Percentiles rank a stretch among this genome's conserved stretches.
These are phyloP conservation scores for Glebionis coronaria DNA, from an alignment of 129 eudicot genomes.

Conservation along the genomic window DNA sequence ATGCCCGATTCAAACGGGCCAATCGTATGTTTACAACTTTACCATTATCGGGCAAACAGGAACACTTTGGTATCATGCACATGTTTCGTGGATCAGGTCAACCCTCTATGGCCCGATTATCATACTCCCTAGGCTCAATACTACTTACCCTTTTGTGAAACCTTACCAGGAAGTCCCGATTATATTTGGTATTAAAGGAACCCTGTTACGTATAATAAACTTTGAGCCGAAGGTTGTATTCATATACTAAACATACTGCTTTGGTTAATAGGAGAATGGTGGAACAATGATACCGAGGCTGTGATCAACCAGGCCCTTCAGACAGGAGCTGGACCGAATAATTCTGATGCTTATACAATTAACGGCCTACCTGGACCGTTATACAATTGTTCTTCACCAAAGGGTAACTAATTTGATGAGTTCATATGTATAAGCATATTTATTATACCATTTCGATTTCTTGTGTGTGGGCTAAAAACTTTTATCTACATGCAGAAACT, in stretches of 20 bases:
- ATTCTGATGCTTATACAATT: slow-evolving; percentile 72
- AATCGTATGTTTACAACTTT: slow-evolving; percentile 50
- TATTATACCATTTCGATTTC: background rate
- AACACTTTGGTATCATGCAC: slow-evolving; percentile 57
- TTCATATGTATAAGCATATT: no score
- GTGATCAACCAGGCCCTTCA: slow-evolving; percentile 74
- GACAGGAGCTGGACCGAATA: slow-evolving; percentile 72
- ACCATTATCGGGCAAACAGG: slow-evolving; percentile 54
- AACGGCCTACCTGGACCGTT: slow-evolving; percentile 69
- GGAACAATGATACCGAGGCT: slow-evolving; percentile 64
- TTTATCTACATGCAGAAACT: slow-evolving; percentile 29
- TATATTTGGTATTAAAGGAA: slow-evolving; percentile 32
- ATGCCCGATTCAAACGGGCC: slow-evolving; percentile 53
- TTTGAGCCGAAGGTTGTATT: background rate
- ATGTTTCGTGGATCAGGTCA: slow-evolving; percentile 48
- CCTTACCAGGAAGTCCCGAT: slow-evolving; percentile 53
- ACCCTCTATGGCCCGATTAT: slow-evolving; percentile 51
- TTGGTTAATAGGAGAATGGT: slow-evolving; percentile 61
- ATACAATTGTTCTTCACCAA: slow-evolving; percentile 61
- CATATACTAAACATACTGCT: background rate
- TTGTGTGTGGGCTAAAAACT: background rate
- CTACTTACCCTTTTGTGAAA: slow-evolving; percentile 44
- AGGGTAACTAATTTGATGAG: slow-evolving; percentile 5
- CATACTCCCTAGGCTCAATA: slow-evolving; percentile 44
- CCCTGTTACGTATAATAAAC: background rate